Base-by-base conservation (phyloP, 306 rosid genomes). In the Casuarina glauca region DNA sequence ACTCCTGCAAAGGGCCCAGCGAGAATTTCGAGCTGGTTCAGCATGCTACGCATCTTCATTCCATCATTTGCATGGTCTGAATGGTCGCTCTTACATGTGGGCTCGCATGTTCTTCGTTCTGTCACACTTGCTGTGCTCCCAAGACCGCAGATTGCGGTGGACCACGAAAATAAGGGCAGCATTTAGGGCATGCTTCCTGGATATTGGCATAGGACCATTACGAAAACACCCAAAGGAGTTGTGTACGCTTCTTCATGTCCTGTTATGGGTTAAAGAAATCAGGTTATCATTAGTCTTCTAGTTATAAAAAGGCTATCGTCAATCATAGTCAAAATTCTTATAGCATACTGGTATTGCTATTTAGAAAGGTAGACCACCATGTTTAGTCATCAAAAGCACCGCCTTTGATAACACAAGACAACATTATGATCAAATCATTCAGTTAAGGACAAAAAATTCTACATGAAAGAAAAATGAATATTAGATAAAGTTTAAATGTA, bases 1-100 rank as follows among this genome's bases (percentile, higher is more conserved):
- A 35, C 3, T 60, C 43, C 54, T n/a, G 68, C 51, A 66, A 17
- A 51, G 82, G 76, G 60, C 77, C 80, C 68, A 72, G 5, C 13
- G 3, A 42, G 74, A 64, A 70, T 83, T 76, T 55, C 73, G 64
- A 13, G 74, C 17, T 44, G 36, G 45, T 58, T 75, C 83, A 64
- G 61, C 71, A 82, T 82, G 79, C 68, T 84, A 61, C 5, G 15
- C 43, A 36, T 9, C 60, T 73, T 49, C 49, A 36, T 72, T 79
- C 57, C 73, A 73, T 58, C 4, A 39, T 66, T 39, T 66, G 46
- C 6, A 45, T 42, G 39, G 44, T 64, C 46, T 63, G 71, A 62
- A 45, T 41, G 70, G 45, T 70, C 83, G 68, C 9, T 45, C 41
- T 70, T 45, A 50, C 83, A 75, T 36, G 86, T 84, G 88, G 81